These are phyloP conservation scores for Pezicula carpinea DNA, from an alignment of 2,329 filamentous ascomycete species.

Conservation along the genomic window DNA sequence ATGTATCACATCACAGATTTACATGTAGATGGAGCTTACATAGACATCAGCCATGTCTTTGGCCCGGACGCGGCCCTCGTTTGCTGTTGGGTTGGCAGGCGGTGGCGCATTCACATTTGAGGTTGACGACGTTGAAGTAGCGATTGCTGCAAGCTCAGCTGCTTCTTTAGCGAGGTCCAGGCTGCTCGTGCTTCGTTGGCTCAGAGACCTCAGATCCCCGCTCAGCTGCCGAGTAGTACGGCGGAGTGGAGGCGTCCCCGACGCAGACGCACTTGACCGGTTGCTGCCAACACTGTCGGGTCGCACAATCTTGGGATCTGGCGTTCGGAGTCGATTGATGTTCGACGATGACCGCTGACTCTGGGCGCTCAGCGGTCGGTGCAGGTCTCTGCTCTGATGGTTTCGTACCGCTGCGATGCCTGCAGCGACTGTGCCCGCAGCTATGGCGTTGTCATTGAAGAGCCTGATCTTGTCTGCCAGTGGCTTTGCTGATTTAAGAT, in stretches of 20 bases:
- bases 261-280: constrained; percentile 40
- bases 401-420: constrained; percentile 24
- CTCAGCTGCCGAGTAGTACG: constrained; percentile 63
- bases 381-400: constrained; percentile 23
- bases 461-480: constrained; percentile 19
- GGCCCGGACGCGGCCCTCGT: constrained; percentile 79
- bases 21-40: constrained; percentile 55
- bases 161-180: constrained; percentile 31
- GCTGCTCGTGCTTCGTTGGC: constrained; percentile 42
- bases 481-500: constrained; percentile 19
- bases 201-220: constrained; percentile 70
- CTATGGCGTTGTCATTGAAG: constrained; percentile 16
- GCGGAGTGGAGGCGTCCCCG: constrained; percentile 64
- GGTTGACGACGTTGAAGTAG: constrained; percentile 27
- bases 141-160: constrained; percentile 41
- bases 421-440: constrained; percentile 19
- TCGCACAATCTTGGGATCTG: constrained; percentile 40
- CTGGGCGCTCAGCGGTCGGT: constrained; percentile 22
- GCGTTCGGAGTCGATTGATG: constrained; percentile 27
- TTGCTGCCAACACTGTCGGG: constrained; percentile 58
- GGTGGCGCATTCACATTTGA: constrained; percentile 38
- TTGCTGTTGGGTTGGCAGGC: constrained; percentile 71
- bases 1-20: constrained; percentile 12
- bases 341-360: constrained; percentile 24
- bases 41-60: constrained; percentile 91